These are phyloP conservation scores for Colletotrichum truncatum DNA, from an alignment of 2,329 filamentous ascomycete species.

Conservation along the genomic window DNA sequence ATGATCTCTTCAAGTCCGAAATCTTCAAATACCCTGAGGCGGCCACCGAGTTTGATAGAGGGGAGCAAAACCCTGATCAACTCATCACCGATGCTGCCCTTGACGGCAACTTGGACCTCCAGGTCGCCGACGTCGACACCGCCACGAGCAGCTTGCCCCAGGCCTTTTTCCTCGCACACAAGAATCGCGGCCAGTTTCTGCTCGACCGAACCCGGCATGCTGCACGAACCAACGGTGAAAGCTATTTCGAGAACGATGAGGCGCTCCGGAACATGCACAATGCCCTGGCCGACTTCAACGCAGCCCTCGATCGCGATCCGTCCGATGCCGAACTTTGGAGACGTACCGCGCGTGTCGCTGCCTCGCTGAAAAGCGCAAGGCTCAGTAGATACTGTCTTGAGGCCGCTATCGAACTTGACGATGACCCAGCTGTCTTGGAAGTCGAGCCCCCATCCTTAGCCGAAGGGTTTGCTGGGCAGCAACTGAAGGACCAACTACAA, in stretches of 20 bases:
- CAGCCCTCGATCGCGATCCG: slow-evolving; percentile 70
- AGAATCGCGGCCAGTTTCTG: slow-evolving; percentile 92
- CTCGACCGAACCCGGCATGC: slow-evolving; percentile 76
- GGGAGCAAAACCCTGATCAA: slow-evolving; percentile 64
- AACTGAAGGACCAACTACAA: slow-evolving; percentile 64
- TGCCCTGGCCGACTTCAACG: slow-evolving; percentile 65
- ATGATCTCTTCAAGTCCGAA: slow-evolving; percentile 86
- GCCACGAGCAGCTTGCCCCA: slow-evolving; percentile 85
- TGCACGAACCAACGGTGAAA: slow-evolving; percentile 41
- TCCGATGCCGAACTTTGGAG: slow-evolving; percentile 75
- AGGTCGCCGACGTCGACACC: slow-evolving; percentile 73
- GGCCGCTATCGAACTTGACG: slow-evolving; percentile 72
- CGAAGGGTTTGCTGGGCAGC: slow-evolving; percentile 70
- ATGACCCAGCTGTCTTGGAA: slow-evolving; percentile 70
- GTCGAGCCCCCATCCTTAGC: slow-evolving; percentile 70
- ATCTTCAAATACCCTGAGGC: slow-evolving; percentile 94
- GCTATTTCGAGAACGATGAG: slow-evolving; percentile 47
- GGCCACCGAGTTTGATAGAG: slow-evolving; percentile 82
- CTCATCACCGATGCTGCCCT: slow-evolving; percentile 57
- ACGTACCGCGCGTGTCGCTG: slow-evolving; percentile 65
- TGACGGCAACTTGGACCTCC: slow-evolving; percentile 60
- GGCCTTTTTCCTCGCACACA: slow-evolving; percentile 91
- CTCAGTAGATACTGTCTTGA: slow-evolving; percentile 71
- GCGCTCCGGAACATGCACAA: slow-evolving; percentile 49
- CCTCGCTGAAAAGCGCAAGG: slow-evolving; percentile 64